Evolutionary conservation across 75 land plant genomes (phyloP).

Genomic region (Pinus tabuliformis): DNA sequence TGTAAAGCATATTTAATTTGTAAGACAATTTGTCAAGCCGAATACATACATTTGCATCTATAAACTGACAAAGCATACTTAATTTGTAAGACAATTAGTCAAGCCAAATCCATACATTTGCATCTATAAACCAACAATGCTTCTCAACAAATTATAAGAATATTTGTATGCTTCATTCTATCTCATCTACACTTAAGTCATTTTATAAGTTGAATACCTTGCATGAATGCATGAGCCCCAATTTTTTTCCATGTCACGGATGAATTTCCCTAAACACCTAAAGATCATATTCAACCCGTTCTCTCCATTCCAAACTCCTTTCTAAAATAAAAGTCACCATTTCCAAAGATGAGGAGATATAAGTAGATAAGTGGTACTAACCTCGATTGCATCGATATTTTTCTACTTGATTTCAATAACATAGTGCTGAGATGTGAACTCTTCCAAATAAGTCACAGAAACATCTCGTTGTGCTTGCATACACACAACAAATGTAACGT

Average conservation of each 20-base stretch:
- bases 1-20: too few relatives aligned
- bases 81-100: not conserved
- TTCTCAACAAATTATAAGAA: not conserved
- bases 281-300: not conserved
- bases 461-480: constrained; percentile 99
- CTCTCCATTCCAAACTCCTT: not conserved
- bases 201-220: not conserved
- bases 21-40: too few relatives aligned
- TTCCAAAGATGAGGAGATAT: not conserved
- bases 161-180: not conserved
- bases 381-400: constrained; percentile 30
- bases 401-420: constrained; percentile 98
- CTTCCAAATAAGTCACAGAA: constrained; percentile 66
- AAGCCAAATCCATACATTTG: not conserved
- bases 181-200: not conserved
- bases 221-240: not conserved
- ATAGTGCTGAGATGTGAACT: constrained; percentile 60
- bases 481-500: too few relatives aligned
- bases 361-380: constrained; percentile 21
- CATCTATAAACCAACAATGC: not conserved
- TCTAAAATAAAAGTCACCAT: not conserved
- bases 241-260: not conserved
- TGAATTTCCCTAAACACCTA: not conserved
- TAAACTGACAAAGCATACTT: too few relatives aligned
- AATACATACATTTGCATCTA: too few relatives aligned